Evolutionary conservation across 1,284 basidiomycete species (phyloP).

Genomic region (Ustilago vetiveriae): DNA sequence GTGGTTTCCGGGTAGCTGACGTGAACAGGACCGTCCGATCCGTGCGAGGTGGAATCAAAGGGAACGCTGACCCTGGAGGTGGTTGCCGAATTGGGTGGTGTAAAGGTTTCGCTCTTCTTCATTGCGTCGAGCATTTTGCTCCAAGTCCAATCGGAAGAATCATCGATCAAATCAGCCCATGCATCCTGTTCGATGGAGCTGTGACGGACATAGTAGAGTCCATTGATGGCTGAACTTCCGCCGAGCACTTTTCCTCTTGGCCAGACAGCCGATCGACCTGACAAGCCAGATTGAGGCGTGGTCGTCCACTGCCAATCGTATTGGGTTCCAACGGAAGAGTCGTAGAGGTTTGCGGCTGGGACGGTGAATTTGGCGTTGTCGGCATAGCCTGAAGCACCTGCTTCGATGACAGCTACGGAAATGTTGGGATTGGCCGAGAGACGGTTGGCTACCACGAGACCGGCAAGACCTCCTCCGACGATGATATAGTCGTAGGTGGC

Average conservation of each 20-base stretch:
- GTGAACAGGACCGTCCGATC: conserved; percentile 70
- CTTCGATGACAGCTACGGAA: conserved; percentile 69
- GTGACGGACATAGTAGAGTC: conserved; percentile 57
- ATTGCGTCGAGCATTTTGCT: conserved; percentile 44
- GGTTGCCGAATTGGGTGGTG: conserved; percentile 66
- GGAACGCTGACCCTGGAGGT: conserved; percentile 8
- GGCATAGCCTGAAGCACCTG: conserved; percentile 67
- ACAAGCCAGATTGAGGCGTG: conserved; percentile 26
- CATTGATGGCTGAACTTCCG: conserved; percentile 60
- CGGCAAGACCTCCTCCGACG: conserved; percentile 73
- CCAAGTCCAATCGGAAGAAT: conserved; percentile 50
- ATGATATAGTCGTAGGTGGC: conserved; percentile 66
- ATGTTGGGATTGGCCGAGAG: conserved; percentile 54
- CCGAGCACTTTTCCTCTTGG: conserved; percentile 54
- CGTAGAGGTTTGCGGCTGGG: conserved; percentile 55
- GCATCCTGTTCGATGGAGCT: conserved; percentile 43
- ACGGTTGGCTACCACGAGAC: conserved; percentile 55
- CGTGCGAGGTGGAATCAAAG: conserved; percentile 69
- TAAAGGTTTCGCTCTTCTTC: conserved; percentile 72
- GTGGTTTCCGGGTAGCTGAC: conserved; percentile 47
- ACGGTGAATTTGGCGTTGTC: conserved; percentile 36
- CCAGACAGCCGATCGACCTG: conserved; percentile 14
- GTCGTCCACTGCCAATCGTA: conserved; percentile 60
- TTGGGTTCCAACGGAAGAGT: conserved; percentile 34
- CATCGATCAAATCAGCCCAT: conserved; percentile 44